Conservation (phyloP, 2,329 filamentous ascomycete species). For the Fusarium subtropicale region DNA sequence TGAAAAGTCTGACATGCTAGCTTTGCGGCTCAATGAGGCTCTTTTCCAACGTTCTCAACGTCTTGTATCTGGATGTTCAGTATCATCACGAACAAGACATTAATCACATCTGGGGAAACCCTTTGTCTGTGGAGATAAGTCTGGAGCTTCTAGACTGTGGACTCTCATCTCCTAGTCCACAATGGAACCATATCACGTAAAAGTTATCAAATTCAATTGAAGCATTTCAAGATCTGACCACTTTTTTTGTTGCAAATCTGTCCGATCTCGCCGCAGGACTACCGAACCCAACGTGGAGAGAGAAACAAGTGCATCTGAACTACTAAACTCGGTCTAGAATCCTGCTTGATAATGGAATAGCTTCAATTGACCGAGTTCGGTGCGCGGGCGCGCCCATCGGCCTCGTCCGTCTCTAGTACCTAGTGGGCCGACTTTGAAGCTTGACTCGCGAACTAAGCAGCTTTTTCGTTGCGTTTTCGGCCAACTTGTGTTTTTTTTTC, state of each 20-base stretch:
- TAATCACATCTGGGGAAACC: conserved; percentile 9
- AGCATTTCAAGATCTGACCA: conserved; percentile 14
- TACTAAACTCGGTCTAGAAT: conserved; percentile 1
- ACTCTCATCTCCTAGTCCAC: background rate
- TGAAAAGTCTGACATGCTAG: conserved; percentile 13
- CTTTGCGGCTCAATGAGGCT: conserved; percentile 19
- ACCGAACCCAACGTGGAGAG: background rate
- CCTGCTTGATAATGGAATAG: background rate
- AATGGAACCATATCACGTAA: conserved; percentile 43
- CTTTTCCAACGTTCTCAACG: background rate
- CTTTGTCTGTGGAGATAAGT: conserved; percentile 20
- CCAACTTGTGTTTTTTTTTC: conserved; percentile 3
- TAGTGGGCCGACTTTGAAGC: conserved; percentile 21
- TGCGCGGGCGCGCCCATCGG: conserved; percentile 28
- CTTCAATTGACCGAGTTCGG: conserved; percentile 16
- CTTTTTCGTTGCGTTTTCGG: conserved; percentile 26
- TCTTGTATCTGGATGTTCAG: too few species aligned
- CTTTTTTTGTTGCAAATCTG: background rate
- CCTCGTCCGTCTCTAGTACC: background rate
- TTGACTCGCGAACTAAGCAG: conserved; percentile 17
- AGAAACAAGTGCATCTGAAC: background rate
- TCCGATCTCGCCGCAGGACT: conserved; percentile 4
- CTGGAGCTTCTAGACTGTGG: conserved; percentile 3
- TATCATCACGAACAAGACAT: background rate
- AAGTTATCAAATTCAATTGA: conserved; percentile 33